A percentile compares a stretch with the other conserved stretches of the same genome.
phyloP scores from a whole-genome alignment of 768 basidiomycete genomes.

The Russula olivacea region DNA sequence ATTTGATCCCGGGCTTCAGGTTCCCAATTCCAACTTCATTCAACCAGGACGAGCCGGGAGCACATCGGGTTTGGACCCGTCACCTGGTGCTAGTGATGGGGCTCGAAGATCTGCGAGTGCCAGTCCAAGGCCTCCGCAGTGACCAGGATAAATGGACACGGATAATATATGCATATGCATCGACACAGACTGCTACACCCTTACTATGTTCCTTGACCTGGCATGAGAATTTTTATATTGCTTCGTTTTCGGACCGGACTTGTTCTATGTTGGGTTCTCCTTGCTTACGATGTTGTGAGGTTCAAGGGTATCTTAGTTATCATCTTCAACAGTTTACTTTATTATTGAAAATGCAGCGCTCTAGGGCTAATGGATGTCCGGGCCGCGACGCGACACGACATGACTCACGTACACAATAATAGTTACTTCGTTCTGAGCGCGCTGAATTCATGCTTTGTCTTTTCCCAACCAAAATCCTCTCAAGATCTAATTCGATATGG shows the following conservation, averaged over 20 bases:
- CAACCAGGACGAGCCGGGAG: constrained; percentile 7
- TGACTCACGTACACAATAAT: background rate
- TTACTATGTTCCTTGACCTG: background rate
- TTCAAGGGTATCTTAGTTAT: background rate
- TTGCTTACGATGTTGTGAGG: background rate
- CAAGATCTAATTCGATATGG: constrained; percentile 71
- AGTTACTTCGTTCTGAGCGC: background rate
- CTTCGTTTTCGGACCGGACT: background rate
- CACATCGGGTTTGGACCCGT: background rate
- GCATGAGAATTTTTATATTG: background rate
- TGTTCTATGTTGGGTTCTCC: background rate
- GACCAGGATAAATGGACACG: background rate
- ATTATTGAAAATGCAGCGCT: background rate
- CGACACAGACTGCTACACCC: background rate
- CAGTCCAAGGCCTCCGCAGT: constrained; percentile 18
- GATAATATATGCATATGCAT: background rate
- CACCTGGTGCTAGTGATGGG: constrained; percentile 8
- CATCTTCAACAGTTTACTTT: too few relatives aligned
- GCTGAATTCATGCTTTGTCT: background rate
- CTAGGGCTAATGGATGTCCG: background rate
- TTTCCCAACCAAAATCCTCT: background rate
- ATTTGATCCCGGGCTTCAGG: constrained; percentile 21
- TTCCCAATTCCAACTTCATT: constrained; percentile 6
- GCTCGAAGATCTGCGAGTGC: constrained; percentile 14
- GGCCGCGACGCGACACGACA: background rate